These are phyloP conservation scores for Cladorrhinum sp. DNA, from an alignment of 2,329 filamentous ascomycete genomes.

Conservation along the genomic window DNA sequence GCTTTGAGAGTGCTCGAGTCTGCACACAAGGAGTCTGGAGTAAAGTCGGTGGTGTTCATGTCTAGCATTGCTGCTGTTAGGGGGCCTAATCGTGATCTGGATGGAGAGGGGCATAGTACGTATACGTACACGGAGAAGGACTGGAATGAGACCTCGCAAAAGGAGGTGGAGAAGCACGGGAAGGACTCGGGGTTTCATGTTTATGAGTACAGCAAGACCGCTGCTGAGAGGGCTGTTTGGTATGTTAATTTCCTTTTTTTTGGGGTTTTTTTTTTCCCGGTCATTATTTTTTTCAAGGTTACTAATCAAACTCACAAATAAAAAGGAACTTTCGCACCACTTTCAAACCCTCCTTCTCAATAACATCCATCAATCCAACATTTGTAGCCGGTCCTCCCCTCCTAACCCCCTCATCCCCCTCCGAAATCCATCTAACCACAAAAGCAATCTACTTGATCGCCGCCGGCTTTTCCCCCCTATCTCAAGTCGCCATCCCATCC, in stretches of 20 bases:
- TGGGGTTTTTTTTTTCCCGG: too few species aligned
- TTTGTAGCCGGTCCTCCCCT: slow-evolving; percentile 41
- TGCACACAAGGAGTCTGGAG: slow-evolving; percentile 13
- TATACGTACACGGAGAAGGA: slow-evolving; percentile 27
- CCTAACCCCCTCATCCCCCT: slow-evolving; percentile 29
- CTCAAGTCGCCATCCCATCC: slow-evolving; percentile 24
- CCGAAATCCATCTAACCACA: slow-evolving; percentile 35
- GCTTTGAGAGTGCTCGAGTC: slow-evolving; percentile 23
- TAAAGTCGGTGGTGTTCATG: slow-evolving; percentile 30
- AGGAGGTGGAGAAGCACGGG: slow-evolving; percentile 18
- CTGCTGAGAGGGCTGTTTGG: slow-evolving; percentile 35
- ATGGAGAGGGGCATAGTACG: too few species aligned
- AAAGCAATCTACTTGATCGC: slow-evolving; percentile 8
- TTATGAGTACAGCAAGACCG: slow-evolving; percentile 33
- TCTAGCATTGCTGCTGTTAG: slow-evolving; percentile 26
- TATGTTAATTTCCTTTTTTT: not conserved
- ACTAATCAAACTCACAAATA: slow-evolving; percentile 25
- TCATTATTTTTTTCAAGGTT: too few species aligned
- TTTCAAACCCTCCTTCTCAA: slow-evolving; percentile 37
- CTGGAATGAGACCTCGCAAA: slow-evolving; percentile 26
- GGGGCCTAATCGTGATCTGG: too few species aligned
- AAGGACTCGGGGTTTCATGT: slow-evolving; percentile 20
- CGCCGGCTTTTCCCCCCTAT: slow-evolving; percentile 18
- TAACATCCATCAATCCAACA: slow-evolving; percentile 40
- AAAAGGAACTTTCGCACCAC: slow-evolving; percentile 31